These are phyloP conservation scores for Coriolopsis trogii DNA, from an alignment of 1,284 basidiomycete species.

Conservation along the genomic window DNA sequence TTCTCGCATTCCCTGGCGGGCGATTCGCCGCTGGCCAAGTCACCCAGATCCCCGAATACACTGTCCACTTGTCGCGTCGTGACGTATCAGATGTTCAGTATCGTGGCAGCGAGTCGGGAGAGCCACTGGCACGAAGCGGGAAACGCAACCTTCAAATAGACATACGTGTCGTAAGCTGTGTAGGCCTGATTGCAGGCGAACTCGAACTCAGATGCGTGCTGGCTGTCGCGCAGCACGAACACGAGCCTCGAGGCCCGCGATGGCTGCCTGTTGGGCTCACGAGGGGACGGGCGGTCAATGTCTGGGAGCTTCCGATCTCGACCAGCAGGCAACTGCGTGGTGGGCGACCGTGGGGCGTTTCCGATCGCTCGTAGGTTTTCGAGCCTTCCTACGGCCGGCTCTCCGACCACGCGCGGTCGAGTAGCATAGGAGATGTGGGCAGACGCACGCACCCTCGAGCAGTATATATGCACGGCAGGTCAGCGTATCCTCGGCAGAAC, in stretches of 20 bases:
- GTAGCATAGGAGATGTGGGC: too few relatives aligned
- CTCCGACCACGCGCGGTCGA: too few relatives aligned
- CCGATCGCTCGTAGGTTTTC: slow-evolving; percentile 2
- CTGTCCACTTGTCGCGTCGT: background rate
- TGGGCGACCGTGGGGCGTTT: slow-evolving; percentile 8
- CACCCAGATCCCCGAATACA: background rate
- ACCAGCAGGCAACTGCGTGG: slow-evolving; percentile 21
- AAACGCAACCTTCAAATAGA: slow-evolving; percentile 1
- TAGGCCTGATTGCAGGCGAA: background rate
- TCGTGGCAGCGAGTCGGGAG: background rate
- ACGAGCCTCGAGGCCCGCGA: slow-evolving; percentile 17
- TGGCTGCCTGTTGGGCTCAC: too few relatives aligned
- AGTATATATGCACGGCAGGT: too few relatives aligned
- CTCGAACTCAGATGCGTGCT: slow-evolving; percentile 16
- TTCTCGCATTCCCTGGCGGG: background rate
- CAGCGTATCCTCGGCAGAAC: too few relatives aligned
- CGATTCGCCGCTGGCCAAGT: background rate
- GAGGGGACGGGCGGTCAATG: slow-evolving; percentile 3
- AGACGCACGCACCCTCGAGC: too few relatives aligned
- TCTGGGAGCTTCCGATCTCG: slow-evolving; percentile 6
- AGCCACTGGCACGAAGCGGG: slow-evolving; percentile 3
- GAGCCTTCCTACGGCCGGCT: background rate
- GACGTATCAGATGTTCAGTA: slow-evolving; percentile 4
- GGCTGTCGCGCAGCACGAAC: slow-evolving; percentile 20
- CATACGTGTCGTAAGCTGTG: slow-evolving; percentile 10